Evolutionary conservation across 495 filamentous ascomycete genomes (phyloP), one percentile per base, ranked within the genome.

Genomic region (Chaetomium fimeti): DNA sequence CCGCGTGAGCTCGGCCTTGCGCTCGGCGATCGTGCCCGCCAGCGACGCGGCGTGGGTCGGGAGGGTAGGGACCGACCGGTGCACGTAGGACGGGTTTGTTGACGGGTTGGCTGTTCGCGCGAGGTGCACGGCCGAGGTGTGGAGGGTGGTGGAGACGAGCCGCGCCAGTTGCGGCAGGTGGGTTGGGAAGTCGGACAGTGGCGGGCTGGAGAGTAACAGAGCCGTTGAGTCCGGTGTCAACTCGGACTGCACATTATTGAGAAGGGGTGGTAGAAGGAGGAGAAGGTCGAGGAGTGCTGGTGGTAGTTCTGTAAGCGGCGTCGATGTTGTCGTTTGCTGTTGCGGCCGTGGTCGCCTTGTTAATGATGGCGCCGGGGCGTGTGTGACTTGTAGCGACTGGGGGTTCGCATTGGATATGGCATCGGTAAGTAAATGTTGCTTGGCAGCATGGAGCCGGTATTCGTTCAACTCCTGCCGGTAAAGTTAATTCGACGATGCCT

Each of bases 1-100:
- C 0, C 32, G 56, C 6, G 74, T 70, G 11, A 84, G 72, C 9
- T 65, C 42, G 0, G 60, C 32, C 25, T 77, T 70, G n/a, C 66
- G 56, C 7, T 32, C 36, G 11, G 67, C 27, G 18, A 78, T 55
- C 11, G 61, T 43, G 8, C 65, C 4, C 12, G 66, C 62, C 0
- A 81, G 75, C 24, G 71, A 42, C 25, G 67, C 29, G 5, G 75
- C 68, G 40, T 69, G 57, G 8, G 70, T 36, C 0, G 74, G 66
- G 12, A 85, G 66, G 36, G 76, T 69, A 0, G 81, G 79, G 51
- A 85, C 75, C 0, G 70, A 55, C 24, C 82, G 79, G 74, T 84
- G 82, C 28, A 83, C 65, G 71, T 74, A 83, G 20, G 82, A 82
- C 0, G 82, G 74, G 72, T 84, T 84, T 1, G 81, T 83, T n/a